Evolutionary conservation across 768 basidiomycete genomes (phyloP), one percentile per base, ranked within the genome.

Genomic region (Lentinula edodes): DNA sequence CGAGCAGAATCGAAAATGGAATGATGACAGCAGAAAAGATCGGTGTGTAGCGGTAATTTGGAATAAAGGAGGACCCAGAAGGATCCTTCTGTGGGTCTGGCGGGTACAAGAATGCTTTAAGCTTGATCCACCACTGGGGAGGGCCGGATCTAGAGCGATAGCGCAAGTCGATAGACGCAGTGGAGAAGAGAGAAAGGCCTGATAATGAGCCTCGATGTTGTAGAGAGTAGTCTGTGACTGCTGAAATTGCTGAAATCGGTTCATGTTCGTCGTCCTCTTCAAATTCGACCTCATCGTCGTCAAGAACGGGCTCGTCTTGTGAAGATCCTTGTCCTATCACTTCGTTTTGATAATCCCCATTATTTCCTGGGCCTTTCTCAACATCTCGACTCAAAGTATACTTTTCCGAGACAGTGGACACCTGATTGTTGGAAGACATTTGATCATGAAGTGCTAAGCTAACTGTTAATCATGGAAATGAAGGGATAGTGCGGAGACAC

Each of bases 1-100:
- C 88, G 35, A 93, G 77, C n/a, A 94, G 78, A 53, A 93, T 89
- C 16, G 87, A 83, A 66, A 94, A 91, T 0, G 90, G 88, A 41
- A 90, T 83, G 62, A 86, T 70, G 43, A 88, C 76, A 18, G 87
- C 88, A 13, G 89, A 84, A 8, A 90, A 61, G 45, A 91, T 85
- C 0, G 89, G 89, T 5, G 84, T 73, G 56, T 75, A 75, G 16
- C 90, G 85, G 68, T 87, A 88, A 56, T 82, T 81, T 23, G 87
- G 85, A 35, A 81, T 67, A 60, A 77, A 80, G 0, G 68, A 60
- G 32, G 73, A 68, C 1, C 70, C 56, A 50, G 71, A 72, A 50
- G 63, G 61, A 2, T 55, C 52, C 6, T 70, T 66, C 15, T 41
- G 55, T 5, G 71, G 71, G 16, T 65, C 65, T 9, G 73, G 66